A percentile compares a stretch with the other conserved stretches of the same genome.
phyloP scores from a whole-genome alignment of 208 protist genomes.

The Phytomonas sp. region DNA sequence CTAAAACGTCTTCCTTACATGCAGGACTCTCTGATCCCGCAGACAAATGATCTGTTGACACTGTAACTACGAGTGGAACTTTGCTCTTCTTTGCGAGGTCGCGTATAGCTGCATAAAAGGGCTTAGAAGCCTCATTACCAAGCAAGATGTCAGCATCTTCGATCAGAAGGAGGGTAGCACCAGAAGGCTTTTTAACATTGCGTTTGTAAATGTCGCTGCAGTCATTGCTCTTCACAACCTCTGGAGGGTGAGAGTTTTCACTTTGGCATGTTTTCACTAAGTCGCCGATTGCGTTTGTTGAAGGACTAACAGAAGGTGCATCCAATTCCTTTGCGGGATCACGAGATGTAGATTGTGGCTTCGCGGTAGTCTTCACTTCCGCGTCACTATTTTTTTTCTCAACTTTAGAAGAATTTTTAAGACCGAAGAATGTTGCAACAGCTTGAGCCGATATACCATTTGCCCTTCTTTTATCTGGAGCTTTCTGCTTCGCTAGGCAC shows the following conservation, averaged over 20 bases:
- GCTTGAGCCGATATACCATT: constrained; percentile 66
- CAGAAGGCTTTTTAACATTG: not conserved
- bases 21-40: not conserved
- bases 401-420: constrained; percentile 1
- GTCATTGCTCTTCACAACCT: not conserved
- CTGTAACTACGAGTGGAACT: constrained; percentile 69
- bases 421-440: constrained; percentile 55
- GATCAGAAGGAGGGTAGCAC: constrained; percentile 65
- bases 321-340: not conserved
- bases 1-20: not conserved
- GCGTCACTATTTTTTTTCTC: not conserved
- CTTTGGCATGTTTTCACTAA: not conserved
- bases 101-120: constrained; percentile 72
- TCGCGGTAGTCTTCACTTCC: not conserved
- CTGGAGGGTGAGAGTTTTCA: not conserved
- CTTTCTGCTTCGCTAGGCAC: constrained; percentile 13
- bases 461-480: constrained; percentile 22
- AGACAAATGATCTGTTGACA: constrained; percentile 25
- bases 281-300: not conserved
- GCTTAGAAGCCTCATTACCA: constrained; percentile 46
- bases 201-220: constrained; percentile 1
- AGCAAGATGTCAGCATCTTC: constrained; percentile 80
- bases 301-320: not conserved
- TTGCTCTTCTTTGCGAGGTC: constrained; percentile 69
- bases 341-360: not conserved